These are phyloP conservation scores for Nakaseomyces bracarensis DNA, from an alignment of 1,139 yeast genomes.

Conservation along the genomic window DNA sequence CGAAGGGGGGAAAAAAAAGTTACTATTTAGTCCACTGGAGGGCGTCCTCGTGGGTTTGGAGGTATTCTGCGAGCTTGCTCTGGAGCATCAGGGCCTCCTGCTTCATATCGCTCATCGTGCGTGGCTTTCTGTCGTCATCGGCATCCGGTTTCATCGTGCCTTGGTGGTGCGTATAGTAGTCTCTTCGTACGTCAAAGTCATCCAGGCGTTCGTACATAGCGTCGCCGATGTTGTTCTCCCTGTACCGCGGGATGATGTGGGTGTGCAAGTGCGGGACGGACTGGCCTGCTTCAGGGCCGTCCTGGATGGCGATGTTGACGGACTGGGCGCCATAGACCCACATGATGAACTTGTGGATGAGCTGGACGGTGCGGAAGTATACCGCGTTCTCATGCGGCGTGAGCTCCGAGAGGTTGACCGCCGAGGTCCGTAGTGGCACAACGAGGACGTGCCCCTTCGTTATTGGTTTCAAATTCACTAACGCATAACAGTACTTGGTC, in stretches of 20 bases:
- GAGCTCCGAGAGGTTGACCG: constrained; percentile 57
- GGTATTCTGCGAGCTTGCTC: constrained; percentile 9
- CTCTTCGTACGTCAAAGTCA: constrained; percentile 35
- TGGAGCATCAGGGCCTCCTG: constrained; percentile 13
- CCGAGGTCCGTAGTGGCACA: constrained; percentile 63
- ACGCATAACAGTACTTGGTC: constrained; percentile 58
- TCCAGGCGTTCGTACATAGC: constrained; percentile 59
- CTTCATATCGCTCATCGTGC: constrained; percentile 33
- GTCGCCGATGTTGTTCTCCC: constrained; percentile 60
- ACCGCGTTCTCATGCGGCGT: constrained; percentile 66
- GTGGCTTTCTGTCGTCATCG: constrained; percentile 45
- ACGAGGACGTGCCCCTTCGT: constrained; percentile 85
- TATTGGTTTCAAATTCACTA: constrained; percentile 83
- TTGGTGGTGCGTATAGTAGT: constrained; percentile 34
- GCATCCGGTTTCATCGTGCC: constrained; percentile 61
- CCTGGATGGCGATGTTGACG: constrained; percentile 83
- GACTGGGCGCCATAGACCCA: constrained; percentile 66
- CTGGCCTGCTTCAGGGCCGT: constrained; percentile 94
- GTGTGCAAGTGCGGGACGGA: constrained; percentile 90
- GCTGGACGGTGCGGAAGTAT: constrained; percentile 69
- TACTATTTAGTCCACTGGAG: constrained; percentile 6
- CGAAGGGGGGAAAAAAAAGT: no score
- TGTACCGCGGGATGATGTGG: constrained; percentile 77
- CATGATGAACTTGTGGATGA: constrained; percentile 58
- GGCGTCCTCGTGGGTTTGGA: constrained; percentile 1